Evolutionary conservation across 2,329 filamentous ascomycete species (phyloP).

Genomic region (Pyrenochaeta sp.): DNA sequence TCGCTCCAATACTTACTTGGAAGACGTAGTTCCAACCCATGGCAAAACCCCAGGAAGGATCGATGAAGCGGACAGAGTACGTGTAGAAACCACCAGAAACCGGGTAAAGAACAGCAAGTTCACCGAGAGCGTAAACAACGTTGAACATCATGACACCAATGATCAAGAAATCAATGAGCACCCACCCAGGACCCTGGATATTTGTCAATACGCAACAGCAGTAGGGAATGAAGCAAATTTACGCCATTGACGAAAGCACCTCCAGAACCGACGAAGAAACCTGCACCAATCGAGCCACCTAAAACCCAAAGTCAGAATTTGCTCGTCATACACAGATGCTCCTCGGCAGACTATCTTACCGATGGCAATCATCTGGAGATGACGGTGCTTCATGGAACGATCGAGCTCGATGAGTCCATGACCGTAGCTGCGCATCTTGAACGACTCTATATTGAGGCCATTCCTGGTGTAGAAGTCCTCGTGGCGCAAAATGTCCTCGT

Average conservation of each 20-base stretch:
- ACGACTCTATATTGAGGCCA: no score
- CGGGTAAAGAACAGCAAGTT: slow-evolving; percentile 89
- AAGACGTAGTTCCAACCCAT: slow-evolving; percentile 96
- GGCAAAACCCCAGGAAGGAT: slow-evolving; percentile 92
- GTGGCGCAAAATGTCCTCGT: no score
- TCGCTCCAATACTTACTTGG: no score
- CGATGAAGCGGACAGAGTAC: slow-evolving; percentile 92
- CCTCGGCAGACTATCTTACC: slow-evolving; percentile 78
- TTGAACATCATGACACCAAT: slow-evolving; percentile 90
- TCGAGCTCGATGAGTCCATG: no score
- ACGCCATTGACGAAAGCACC: slow-evolving; percentile 48
- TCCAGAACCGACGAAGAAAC: slow-evolving; percentile 82
- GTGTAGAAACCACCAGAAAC: slow-evolving; percentile 91
- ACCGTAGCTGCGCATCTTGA: no score
- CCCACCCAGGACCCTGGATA: slow-evolving; percentile 46
- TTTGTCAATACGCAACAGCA: no score
- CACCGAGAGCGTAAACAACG: slow-evolving; percentile 88
- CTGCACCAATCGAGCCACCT: slow-evolving; percentile 52
- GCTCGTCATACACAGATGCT: slow-evolving; percentile 8
- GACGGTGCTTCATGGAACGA: slow-evolving; percentile 59
- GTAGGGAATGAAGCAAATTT: no score
- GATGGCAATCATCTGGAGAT: slow-evolving; percentile 98
- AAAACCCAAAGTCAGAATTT: slow-evolving; percentile 7
- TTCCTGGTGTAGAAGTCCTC: no score
- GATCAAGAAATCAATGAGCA: slow-evolving; percentile 56